phyloP scores from a whole-genome alignment of 192 early-diverging fungal species.

The Mortierella alpina region DNA sequence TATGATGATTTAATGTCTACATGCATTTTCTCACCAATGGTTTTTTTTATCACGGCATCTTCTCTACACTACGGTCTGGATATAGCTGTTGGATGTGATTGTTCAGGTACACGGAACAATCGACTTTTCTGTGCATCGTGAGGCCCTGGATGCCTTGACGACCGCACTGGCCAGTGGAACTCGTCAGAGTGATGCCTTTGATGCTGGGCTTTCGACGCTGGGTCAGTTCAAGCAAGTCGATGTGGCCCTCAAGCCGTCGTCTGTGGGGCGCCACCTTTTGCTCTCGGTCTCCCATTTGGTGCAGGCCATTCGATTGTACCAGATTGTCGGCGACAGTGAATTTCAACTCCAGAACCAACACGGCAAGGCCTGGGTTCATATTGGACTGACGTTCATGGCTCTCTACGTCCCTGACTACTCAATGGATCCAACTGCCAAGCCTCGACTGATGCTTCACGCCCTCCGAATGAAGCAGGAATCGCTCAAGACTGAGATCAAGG shows the following conservation, averaged over 20 bases:
- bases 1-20: background rate
- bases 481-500: constrained; percentile 66
- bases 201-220: constrained; percentile 1
- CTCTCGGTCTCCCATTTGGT: constrained; percentile 23
- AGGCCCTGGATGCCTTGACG: constrained; percentile 18
- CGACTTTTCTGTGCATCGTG: constrained; percentile 13
- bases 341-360: constrained; percentile 36
- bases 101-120: constrained; percentile 23
- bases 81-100: constrained; percentile 43
- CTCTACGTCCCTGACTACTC: constrained; percentile 84
- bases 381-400: constrained; percentile 70
- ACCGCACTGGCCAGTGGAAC: constrained; percentile 10
- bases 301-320: constrained; percentile 28
- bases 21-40: background rate
- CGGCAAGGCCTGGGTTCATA: constrained; percentile 68
- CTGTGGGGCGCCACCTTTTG: constrained; percentile 34
- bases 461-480: constrained; percentile 64
- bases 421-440: constrained; percentile 85
- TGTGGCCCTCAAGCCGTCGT: constrained; percentile 31
- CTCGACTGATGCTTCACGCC: constrained; percentile 72
- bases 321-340: constrained; percentile 19
- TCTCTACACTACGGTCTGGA: background rate
- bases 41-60: background rate
- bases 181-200: constrained; percentile 21
- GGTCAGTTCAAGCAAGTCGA: constrained; percentile 13